Base-by-base conservation (phyloP, 2,329 filamentous ascomycete genomes). In the Pyrenophora tritici-repentis region DNA sequence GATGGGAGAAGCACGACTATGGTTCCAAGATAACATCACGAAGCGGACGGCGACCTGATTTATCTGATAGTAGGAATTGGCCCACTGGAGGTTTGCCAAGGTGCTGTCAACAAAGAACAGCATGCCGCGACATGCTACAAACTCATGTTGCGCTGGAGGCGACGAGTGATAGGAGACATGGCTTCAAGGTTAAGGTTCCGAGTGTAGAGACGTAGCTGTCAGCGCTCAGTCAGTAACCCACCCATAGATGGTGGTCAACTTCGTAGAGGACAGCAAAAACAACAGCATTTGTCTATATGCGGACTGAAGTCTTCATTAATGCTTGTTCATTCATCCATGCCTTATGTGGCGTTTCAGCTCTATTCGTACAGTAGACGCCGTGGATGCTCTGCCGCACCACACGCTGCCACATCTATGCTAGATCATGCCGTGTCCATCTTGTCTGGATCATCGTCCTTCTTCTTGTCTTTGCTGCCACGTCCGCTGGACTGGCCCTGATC, bases 391-490 rank as follows among this genome's bases (percentile, higher is more conserved):
- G 64, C 59, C 62, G 45, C 50, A 58, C 49, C 39, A 32, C 32
- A n/a, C 38, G 18, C 34, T 31, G 41, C 37, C 14, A 40, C 47
- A 35, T 37, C 22, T 35, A 38, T 38, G 39, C 42, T 29, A 16
- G 18, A 44, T 79, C 81, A 92, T 76, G 90, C 91, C 56, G 88
- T 95, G 75, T 96, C 91, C 91, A 96, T 96, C 83, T 88, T 92
- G 75, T 94, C 90, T 39, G 79, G 79, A 47, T 83, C 82, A 56
- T 81, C 77, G 55, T 78, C 75, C 62, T 81, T 77, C 53, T 79
- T 77, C 64, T 81, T 80, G 70, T 79, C 68, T 48, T 67, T 68
- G 59, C 66, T 73, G 66, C 80, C 79, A 67, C 81, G 84, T 44
- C 84, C 84, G 65, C 86, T 87, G 14, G 85, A 79, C 73, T 88